Evolutionary conservation across 192 early-diverging fungal species (phyloP), one percentile per base, ranked within the genome.

Genomic region (Umbelopsis sp.): DNA sequence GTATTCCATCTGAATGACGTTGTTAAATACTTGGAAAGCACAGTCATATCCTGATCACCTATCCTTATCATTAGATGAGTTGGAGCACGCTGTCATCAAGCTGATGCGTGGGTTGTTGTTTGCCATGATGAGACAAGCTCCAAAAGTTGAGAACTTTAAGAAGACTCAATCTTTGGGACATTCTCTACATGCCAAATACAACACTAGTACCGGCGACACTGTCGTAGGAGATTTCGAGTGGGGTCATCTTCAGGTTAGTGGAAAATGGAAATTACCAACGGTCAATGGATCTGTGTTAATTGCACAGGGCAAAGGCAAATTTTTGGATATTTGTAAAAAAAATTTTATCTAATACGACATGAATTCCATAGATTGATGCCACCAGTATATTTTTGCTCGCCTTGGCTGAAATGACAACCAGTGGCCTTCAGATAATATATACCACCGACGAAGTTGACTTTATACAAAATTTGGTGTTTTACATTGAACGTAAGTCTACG

Each of bases 161-260:
- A 85, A 91, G 70, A 91, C 91, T 4, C 94, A 94, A 71, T 67
- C 82, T 16, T 72, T 88, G n/a, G 69, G 83, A 15, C 84, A 95
- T 76, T 80, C 91, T n/a, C 86, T 95, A 2, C 94, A 95, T 71
- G 94, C 94, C 53, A 95, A 95, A 81, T 95, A 93, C 79, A 91
- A 92, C 67, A 95, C 92, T 8, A 81, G 81, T 10, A 94, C 91
- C 1, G 92, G 92, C 35, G 92, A 88, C 64, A 92, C 92, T 25
- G 94, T 95, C 21, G 92, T 95, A 15, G 91, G 87, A 15, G 94
- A 95, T 73, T 78, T 77, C 6, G 91, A 90, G 33, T 95, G 94
- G 94, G 94, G 92, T 23, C 94, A 95, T 79, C 79, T 94, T 74
- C 94, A 95, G 50, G 72, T 74, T n/a, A 61, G 55, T 61, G 16